Conservation (phyloP, 176 grass and related monocot species). For the maize (Zea mays) region DNA sequence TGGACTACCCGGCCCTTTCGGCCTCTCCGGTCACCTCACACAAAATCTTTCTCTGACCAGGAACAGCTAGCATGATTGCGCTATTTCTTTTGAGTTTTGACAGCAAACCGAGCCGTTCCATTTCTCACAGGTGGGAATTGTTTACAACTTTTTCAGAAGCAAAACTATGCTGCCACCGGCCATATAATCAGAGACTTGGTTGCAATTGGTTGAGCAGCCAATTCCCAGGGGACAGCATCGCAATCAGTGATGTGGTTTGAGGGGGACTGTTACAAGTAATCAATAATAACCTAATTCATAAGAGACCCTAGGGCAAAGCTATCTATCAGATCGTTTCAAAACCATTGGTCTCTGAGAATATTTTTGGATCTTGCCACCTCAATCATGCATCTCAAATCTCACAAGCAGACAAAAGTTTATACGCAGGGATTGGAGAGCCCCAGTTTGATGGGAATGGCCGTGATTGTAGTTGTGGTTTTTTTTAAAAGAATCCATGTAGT, state of each 20-base stretch:
- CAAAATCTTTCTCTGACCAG: slow-evolving; percentile 40
- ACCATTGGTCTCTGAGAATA: slow-evolving; percentile 22
- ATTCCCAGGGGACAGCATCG: slow-evolving; percentile 39
- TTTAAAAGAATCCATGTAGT: slow-evolving; percentile 17
- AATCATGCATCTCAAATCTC: slow-evolving; percentile 36
- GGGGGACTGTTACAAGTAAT: slow-evolving; percentile 23
- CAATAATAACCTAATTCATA: slow-evolving; percentile 10
- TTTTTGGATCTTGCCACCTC: slow-evolving; percentile 21
- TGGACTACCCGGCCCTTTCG: neutral
- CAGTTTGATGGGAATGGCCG: slow-evolving; percentile 7
- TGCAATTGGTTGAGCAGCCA: slow-evolving; percentile 24
- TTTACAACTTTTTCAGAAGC: neutral
- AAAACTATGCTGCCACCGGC: slow-evolving; percentile 1
- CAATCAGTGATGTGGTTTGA: slow-evolving; percentile 44
- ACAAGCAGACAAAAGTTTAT: slow-evolving; percentile 18
- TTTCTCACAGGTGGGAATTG: neutral
- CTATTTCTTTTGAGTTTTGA: neutral
- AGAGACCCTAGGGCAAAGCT: slow-evolving; percentile 21
- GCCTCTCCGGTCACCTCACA: neutral
- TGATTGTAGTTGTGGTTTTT: slow-evolving; percentile 17
- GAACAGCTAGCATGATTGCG: neutral
- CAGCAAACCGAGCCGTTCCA: neutral
- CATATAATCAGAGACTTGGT: neutral
- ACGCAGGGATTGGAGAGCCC: neutral
- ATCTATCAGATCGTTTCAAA: slow-evolving; percentile 31